Evolutionary conservation across 805 yeast genomes (phyloP).

Genomic region (Cyberlindnera subsufficiens): DNA sequence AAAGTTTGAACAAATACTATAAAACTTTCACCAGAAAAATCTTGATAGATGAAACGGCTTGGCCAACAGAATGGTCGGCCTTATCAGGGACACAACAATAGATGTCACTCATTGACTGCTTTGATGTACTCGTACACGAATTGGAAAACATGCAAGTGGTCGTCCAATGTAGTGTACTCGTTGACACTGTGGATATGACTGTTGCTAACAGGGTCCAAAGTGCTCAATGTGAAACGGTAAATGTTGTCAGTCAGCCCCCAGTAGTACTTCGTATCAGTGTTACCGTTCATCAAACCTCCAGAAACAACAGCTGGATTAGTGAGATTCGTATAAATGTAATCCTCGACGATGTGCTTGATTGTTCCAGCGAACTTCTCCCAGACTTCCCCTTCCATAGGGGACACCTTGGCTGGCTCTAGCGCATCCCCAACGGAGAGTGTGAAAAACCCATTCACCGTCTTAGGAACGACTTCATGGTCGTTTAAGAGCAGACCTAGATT

Average conservation of each 20-base stretch:
- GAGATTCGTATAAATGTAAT: conserved; percentile 26
- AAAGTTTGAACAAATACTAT: too few relatives aligned
- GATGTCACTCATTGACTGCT: conserved; percentile 8
- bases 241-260: conserved; percentile 16
- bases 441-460: conserved; percentile 34
- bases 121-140: conserved; percentile 16
- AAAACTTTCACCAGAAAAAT: too few relatives aligned
- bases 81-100: not conserved
- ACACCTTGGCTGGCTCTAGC: conserved; percentile 46
- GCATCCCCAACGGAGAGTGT: conserved; percentile 23
- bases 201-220: conserved; percentile 5
- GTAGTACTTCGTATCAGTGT: conserved; percentile 14
- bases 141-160: conserved; percentile 12
- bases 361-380: conserved; percentile 59
- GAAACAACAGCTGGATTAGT: conserved; percentile 8
- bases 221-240: conserved; percentile 11
- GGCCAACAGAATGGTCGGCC: too few relatives aligned
- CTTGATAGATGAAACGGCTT: too few relatives aligned
- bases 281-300: conserved; percentile 11
- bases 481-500: conserved; percentile 21
- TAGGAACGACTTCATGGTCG: conserved; percentile 5
- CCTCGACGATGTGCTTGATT: conserved; percentile 53
- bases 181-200: conserved; percentile 14
- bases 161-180: conserved; percentile 13
- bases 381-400: conserved; percentile 38